Percentiles rank a stretch among this genome's conserved stretches.
Conservation (phyloP, 768 basidiomycete genomes). For the Kwoniella mangroviensis region DNA sequence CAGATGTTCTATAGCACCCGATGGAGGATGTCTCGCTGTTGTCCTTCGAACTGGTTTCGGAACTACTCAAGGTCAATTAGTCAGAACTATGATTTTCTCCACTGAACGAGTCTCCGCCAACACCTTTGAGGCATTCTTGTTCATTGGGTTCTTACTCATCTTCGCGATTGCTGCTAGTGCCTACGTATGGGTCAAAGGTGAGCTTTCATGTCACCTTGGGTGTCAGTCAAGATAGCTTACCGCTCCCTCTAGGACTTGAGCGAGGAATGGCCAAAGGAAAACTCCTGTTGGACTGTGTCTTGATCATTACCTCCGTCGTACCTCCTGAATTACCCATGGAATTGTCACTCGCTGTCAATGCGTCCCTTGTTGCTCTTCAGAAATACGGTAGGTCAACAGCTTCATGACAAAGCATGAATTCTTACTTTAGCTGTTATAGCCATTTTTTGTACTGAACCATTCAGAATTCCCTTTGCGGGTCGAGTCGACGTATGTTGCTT, state of each 20-base stretch:
- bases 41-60: slow-evolving; percentile 96
- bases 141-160: slow-evolving; percentile 95
- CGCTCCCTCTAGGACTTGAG: too few species aligned
- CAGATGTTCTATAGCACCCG: slow-evolving; percentile 65
- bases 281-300: slow-evolving; percentile 87
- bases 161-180: slow-evolving; percentile 97
- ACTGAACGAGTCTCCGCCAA: slow-evolving; percentile 96
- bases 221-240: too few species aligned
- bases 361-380: slow-evolving; percentile 86
- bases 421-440: slow-evolving; percentile 62
- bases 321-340: slow-evolving; percentile 99
- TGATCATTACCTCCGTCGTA: slow-evolving; percentile 96
- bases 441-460: slow-evolving; percentile 98
- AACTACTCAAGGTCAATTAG: slow-evolving; percentile 94
- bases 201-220: too few species aligned
- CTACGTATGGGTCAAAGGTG: slow-evolving; percentile 97
- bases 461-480: slow-evolving; percentile 94
- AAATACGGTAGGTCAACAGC: slow-evolving; percentile 72
- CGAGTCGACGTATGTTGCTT: slow-evolving; percentile 98
- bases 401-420: too few species aligned
- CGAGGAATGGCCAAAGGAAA: slow-evolving; percentile 92
- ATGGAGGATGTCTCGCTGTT: slow-evolving; percentile 88
- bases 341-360: slow-evolving; percentile 91
- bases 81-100: slow-evolving; percentile 98
- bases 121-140: slow-evolving; percentile 91